Conservation (phyloP, 495 filamentous ascomycete species). For the Durotheca rogersii region DNA sequence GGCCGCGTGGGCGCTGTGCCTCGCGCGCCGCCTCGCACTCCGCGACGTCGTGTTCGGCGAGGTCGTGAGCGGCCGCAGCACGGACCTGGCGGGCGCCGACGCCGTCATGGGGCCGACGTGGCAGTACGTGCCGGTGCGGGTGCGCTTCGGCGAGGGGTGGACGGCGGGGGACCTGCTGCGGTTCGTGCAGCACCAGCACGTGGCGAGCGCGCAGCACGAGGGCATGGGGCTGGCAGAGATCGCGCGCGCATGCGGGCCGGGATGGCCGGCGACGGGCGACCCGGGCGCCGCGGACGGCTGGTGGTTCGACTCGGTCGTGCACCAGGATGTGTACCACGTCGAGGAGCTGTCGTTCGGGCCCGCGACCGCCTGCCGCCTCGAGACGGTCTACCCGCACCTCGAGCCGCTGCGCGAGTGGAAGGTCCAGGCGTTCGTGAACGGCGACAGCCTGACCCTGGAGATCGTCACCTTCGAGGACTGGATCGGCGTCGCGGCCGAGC, state of each 20-base stretch:
- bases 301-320: conserved; percentile 51
- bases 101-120: conserved; percentile 48
- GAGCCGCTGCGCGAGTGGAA: conserved; percentile 51
- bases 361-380: conserved; percentile 34
- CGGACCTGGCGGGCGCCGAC: conserved; percentile 47
- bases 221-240: conserved; percentile 41
- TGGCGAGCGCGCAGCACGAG: conserved; percentile 39
- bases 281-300: too few relatives aligned
- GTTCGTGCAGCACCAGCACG: conserved; percentile 41
- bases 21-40: conserved; percentile 51
- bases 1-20: conserved; percentile 61
- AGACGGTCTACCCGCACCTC: conserved; percentile 47
- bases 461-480: conserved; percentile 47
- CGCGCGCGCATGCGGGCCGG: conserved; percentile 31
- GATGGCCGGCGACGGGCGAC: conserved; percentile 12
- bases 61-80: conserved; percentile 60
- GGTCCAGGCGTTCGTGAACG: conserved; percentile 45
- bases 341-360: conserved; percentile 39
- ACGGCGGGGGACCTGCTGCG: conserved; percentile 36
- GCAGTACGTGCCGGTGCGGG: conserved; percentile 46
- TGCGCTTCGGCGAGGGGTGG: conserved; percentile 33
- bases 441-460: conserved; percentile 43
- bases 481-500: conserved; percentile 37
- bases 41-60: conserved; percentile 62
- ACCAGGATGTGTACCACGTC: conserved; percentile 49